Base-by-base conservation (phyloP, 441 rosid species). In the Erysimum pusillum region DNA sequence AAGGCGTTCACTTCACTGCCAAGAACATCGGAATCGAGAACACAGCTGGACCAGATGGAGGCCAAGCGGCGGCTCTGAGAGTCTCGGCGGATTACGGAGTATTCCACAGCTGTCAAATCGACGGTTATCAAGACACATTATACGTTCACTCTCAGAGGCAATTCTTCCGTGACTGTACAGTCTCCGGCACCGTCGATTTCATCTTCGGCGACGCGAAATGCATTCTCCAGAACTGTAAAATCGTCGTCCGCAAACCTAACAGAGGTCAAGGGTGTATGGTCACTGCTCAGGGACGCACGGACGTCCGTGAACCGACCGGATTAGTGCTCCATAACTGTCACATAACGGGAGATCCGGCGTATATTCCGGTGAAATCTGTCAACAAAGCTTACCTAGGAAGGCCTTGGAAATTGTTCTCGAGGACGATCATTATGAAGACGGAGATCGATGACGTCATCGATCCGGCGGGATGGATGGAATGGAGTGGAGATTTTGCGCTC, bases 111-210 rank as follows among this genome's bases (percentile, higher is more conserved):
- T 89, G 93, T 79, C 86, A 72, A 10, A 79, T 94, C 49, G 85
- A 87, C 34, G 98, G 90, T 0, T 83, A 80, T 82, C 97, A 92
- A 87, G 88, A 85, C 84, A 88, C 98, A 0, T 90, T 94, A 45
- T 92, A 85, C 77, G 71, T 68, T 11, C 97, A 92, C 80, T 83
- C 91, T 36, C 84, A 91, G 49, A 83, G 95, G 7, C 98, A 94
- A 60, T 94, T 86, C 88, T 94, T 87, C 84, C 88, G 95, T 1
- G 90, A 89, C 56, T 90, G 97, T 69, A 81, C 86, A 69, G 78
- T 92, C 76, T 35, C 85, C 5, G 97, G 96, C 38, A 92, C 97
- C 59, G 85, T 92, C 5, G 97, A 91, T 76, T 85, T 88, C 82
- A 81, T 94, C 79, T 88, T 87, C 60, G 96, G 97, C 0, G 85